These are phyloP conservation scores for Sclerotinia spermophila DNA, from an alignment of 2,329 filamentous ascomycete species.

Conservation along the genomic window DNA sequence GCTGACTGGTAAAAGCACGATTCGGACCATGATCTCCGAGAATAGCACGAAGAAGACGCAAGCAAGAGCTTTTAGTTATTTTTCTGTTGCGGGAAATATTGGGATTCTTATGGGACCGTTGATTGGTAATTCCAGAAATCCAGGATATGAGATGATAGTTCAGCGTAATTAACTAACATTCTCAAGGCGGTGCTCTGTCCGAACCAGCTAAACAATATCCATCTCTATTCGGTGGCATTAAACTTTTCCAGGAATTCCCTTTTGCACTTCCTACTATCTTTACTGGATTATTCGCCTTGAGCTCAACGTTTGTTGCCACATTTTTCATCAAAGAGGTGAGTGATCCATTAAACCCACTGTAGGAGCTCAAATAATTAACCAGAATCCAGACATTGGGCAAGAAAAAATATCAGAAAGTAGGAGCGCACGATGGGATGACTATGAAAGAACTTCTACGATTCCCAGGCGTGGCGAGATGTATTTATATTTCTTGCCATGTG, in stretches of 20 bases:
- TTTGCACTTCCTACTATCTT: constrained; percentile 63
- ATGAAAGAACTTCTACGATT: constrained; percentile 54
- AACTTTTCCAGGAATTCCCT: constrained; percentile 61
- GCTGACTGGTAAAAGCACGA: constrained; percentile 41
- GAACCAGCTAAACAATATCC: constrained; percentile 64
- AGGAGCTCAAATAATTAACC: neutral
- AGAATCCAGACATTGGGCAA: constrained; percentile 43
- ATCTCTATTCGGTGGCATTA: constrained; percentile 48
- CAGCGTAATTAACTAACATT: constrained; percentile 14
- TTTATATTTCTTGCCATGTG: constrained; percentile 62
- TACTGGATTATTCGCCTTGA: constrained; percentile 51
- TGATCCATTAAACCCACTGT: neutral
- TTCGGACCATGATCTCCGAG: constrained; percentile 75
- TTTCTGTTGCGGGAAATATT: constrained; percentile 70
- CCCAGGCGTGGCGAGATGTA: constrained; percentile 62
- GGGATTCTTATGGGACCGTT: constrained; percentile 68
- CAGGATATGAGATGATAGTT: constrained; percentile 30
- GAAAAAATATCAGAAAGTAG: constrained; percentile 29
- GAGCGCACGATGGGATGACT: constrained; percentile 38
- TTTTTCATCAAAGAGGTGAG: constrained; percentile 58
- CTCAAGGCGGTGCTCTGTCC: constrained; percentile 61
- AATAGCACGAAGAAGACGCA: constrained; percentile 67
- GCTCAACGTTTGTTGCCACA: constrained; percentile 48
- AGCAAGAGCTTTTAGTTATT: constrained; percentile 70
- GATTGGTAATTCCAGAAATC: constrained; percentile 39